These are phyloP conservation scores for Komagataea norvegica DNA, from an alignment of 1,139 yeast genomes.

Conservation along the genomic window DNA sequence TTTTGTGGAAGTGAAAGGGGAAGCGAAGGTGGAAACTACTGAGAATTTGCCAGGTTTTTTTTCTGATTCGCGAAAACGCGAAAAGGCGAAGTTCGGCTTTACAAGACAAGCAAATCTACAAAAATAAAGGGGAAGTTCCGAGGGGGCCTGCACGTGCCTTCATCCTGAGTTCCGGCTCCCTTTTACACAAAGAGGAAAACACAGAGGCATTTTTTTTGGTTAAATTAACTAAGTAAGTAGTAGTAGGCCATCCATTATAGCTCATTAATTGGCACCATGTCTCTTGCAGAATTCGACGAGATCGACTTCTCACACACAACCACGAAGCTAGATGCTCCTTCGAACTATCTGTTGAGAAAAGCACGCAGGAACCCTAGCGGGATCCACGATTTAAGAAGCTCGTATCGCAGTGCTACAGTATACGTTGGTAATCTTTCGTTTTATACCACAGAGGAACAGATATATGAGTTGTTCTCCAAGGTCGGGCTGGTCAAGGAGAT, in stretches of 20 bases:
- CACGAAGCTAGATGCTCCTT: conserved; percentile 71
- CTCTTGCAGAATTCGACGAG: conserved; percentile 38
- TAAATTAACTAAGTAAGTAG: no score
- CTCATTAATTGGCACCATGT: conserved; percentile 17
- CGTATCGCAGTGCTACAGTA: conserved; percentile 65
- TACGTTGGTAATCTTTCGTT: conserved; percentile 86
- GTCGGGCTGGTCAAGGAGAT: conserved; percentile 69
- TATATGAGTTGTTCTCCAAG: conserved; percentile 76
- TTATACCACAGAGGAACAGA: conserved; percentile 90
- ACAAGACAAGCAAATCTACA: no score
- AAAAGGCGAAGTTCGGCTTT: no score
- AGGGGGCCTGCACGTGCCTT: no score
- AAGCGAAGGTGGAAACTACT: no score
- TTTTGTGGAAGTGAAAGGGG: neutral
- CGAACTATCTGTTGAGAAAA: conserved; percentile 68
- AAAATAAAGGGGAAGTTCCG: no score
- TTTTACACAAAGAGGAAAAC: no score
- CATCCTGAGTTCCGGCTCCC: no score
- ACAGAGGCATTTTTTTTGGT: no score
- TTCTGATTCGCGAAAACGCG: no score
- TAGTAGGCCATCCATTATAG: no score
- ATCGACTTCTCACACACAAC: conserved; percentile 45
- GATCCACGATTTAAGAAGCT: conserved; percentile 56
- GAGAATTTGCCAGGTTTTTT: no score
- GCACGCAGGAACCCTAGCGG: conserved; percentile 43